Base-by-base conservation (phyloP, 202 grass and related monocot species). In the Setaria viridis region DNA sequence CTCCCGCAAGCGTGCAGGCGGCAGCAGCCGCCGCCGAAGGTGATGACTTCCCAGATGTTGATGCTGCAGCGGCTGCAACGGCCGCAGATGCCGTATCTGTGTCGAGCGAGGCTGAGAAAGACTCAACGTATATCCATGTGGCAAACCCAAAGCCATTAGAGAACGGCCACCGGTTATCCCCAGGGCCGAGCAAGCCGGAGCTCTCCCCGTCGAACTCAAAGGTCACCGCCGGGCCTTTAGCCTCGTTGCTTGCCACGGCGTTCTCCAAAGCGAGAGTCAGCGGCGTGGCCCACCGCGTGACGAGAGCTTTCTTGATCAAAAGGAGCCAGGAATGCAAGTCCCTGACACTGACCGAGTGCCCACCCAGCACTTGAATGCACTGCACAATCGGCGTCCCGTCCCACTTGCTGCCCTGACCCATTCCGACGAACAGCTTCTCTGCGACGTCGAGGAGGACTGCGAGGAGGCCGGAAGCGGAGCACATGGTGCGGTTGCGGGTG, bases 61-160 rank as follows among this genome's bases (percentile, higher is more conserved):
- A 89, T 49, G 91, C 91, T 77, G 93, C 91, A 11, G 89, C 81
- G 0, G 85, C 95, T 33, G 83, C 95, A 63, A 84, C 78, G 43
- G 89, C 87, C 1, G 88, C 85, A 69, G 91, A 83, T 60, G 91
- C 85, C 35, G 75, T 93, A 69, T 74, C 89, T 63, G 91, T 76
- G 80, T 91, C 88, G 43, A 86, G 79, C 53, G 90, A 88, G 65
- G 88, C 88, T 15, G 96, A 78, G 75, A 99, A 99, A 10, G 93
- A 94, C 75, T 99, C 96, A 20, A 99, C 87, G 54, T 95, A 99
- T 50, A 99, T 94, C 96, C 96, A 99, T 53, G 93, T 99, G 82
- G 91, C 96, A 79, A 99, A 92, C 48, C 88, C 93, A 80, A 95
- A 96, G 72, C 96, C 96, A 46, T 94, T 99, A 12, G 89, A 80